These are phyloP conservation scores for Mycocentrospora acerina DNA, from an alignment of 2,329 filamentous ascomycete genomes.

Conservation along the genomic window DNA sequence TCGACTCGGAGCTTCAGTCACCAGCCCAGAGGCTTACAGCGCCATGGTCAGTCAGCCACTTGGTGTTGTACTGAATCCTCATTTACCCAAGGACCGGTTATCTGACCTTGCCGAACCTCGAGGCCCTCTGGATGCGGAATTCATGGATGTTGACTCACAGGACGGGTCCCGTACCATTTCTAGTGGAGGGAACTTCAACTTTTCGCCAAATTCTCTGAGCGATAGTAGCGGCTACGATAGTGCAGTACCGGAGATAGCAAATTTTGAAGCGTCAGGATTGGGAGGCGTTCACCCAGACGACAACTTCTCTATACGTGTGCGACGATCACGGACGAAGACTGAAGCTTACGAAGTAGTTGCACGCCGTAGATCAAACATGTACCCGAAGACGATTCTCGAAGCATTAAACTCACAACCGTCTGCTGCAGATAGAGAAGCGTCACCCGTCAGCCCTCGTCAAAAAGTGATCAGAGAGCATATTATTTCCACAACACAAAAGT, in stretches of 20 bases:
- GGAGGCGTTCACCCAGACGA: conserved; percentile 62
- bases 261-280: conserved; percentile 55
- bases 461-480: conserved; percentile 63
- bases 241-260: conserved; percentile 22
- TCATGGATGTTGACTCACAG: conserved; percentile 24
- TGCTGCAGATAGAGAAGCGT: conserved; percentile 6
- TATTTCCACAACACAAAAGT: conserved; percentile 66
- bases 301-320: conserved; percentile 57
- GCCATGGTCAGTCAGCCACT: conserved; percentile 35
- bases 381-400: conserved; percentile 36
- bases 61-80: conserved; percentile 16
- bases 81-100: not conserved
- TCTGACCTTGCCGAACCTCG: conserved; percentile 33
- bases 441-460: conserved; percentile 9
- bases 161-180: conserved; percentile 34
- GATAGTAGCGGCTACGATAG: conserved; percentile 25
- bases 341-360: not conserved
- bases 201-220: conserved; percentile 37
- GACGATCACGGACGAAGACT: conserved; percentile 27
- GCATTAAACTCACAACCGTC: conserved; percentile 27
- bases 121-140: conserved; percentile 23
- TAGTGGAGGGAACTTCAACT: conserved; percentile 37
- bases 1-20: conserved; percentile 25
- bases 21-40: conserved; percentile 30
- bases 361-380: conserved; percentile 16